Percentiles rank a stretch among this genome's conserved stretches.
Conservation (phyloP, 495 filamentous ascomycete genomes). For the Penicillium taxi region DNA sequence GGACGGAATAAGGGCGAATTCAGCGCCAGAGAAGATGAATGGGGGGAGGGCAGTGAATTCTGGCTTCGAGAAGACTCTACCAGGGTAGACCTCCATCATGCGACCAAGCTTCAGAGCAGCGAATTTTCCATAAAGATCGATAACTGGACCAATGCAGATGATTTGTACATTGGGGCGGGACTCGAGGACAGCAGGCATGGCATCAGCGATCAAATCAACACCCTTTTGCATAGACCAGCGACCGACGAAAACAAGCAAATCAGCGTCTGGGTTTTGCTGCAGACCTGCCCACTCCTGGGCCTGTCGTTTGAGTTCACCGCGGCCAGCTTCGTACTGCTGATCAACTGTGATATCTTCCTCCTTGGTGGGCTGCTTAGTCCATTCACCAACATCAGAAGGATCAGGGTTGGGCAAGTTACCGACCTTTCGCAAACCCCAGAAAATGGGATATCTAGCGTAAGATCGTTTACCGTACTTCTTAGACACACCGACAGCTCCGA, state of each 20-base stretch:
- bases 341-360: conserved; percentile 50
- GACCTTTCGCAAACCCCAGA: conserved; percentile 67
- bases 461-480: conserved; percentile 69
- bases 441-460: conserved; percentile 68
- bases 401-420: conserved; percentile 69
- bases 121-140: conserved; percentile 73
- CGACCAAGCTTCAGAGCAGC: conserved; percentile 65
- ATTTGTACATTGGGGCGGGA: conserved; percentile 59
- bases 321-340: conserved; percentile 46
- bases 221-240: conserved; percentile 77
- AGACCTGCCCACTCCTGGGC: conserved; percentile 74
- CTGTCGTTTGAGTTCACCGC: conserved; percentile 55
- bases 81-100: conserved; percentile 66
- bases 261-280: conserved; percentile 58
- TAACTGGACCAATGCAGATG: conserved; percentile 64
- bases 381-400: conserved; percentile 64
- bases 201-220: conserved; percentile 71
- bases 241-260: conserved; percentile 72
- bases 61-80: conserved; percentile 67
- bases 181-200: conserved; percentile 63
- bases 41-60: conserved; percentile 70
- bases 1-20: conserved; percentile 72
- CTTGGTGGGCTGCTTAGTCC: conserved; percentile 48
- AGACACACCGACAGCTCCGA: conserved; percentile 67
- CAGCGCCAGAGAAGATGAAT: conserved; percentile 70